Percentiles rank a stretch among this genome's conserved stretches.
Conservation (phyloP, 2,329 filamentous ascomycete genomes). For the Exophiala phaeomuriformis region DNA sequence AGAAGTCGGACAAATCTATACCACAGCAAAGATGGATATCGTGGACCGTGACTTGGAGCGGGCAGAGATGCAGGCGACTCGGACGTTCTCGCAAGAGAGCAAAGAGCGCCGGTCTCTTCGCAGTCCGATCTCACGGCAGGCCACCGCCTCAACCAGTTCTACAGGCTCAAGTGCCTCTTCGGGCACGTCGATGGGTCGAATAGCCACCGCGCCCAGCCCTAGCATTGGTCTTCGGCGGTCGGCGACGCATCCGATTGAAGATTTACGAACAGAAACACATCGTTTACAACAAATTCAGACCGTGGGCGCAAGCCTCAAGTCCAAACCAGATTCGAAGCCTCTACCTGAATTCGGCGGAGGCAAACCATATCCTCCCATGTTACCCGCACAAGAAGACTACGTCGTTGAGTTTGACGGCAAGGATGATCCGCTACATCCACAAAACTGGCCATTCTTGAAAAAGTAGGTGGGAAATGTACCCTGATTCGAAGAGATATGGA, state of each 20-base stretch:
- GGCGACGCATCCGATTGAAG: constrained; percentile 27
- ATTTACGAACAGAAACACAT: constrained; percentile 27
- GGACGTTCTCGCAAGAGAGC: constrained; percentile 20
- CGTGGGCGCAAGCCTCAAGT: constrained; percentile 34
- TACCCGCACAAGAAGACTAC: constrained; percentile 53
- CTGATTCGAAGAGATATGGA: background rate
- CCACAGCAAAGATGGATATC: constrained; percentile 31
- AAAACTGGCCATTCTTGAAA: constrained; percentile 76
- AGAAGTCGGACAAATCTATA: background rate
- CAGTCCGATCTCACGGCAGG: constrained; percentile 14
- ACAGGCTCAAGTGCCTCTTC: constrained; percentile 22
- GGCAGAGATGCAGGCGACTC: constrained; percentile 31
- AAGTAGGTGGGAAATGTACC: constrained; percentile 44
- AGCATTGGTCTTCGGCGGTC: constrained; percentile 14
- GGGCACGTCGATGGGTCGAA: constrained; percentile 20
- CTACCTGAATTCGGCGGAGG: constrained; percentile 45
- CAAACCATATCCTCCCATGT: constrained; percentile 49
- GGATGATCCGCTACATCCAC: constrained; percentile 74
- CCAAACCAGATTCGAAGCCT: constrained; percentile 30
- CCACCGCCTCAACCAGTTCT: constrained; percentile 24
- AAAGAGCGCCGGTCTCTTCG: constrained; percentile 21
- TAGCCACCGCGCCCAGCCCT: constrained; percentile 22
- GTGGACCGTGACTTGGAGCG: constrained; percentile 35
- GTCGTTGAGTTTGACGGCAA: constrained; percentile 71
- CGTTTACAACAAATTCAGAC: constrained; percentile 37